These are phyloP conservation scores for Cryptosporidium tyzzeri DNA, from an alignment of 169 alveolate genomes.

Conservation along the genomic window DNA sequence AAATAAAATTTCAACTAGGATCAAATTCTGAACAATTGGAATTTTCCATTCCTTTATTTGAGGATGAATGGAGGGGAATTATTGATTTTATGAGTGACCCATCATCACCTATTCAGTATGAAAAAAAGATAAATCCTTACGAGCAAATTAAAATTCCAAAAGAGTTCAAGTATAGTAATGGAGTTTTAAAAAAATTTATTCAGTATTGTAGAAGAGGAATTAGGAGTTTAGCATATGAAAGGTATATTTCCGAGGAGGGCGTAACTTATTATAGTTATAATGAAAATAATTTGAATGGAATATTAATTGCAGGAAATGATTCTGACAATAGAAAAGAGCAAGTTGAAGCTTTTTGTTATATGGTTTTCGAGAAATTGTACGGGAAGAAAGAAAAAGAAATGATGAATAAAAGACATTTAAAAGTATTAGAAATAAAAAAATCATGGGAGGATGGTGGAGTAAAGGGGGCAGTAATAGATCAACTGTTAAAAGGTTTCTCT, in stretches of 20 bases:
- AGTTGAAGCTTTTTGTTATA: slow-evolving; percentile 68
- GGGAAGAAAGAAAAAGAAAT: slow-evolving; percentile 36
- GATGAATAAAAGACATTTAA: slow-evolving; percentile 27
- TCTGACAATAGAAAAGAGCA: slow-evolving; percentile 60
- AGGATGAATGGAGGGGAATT: slow-evolving; percentile 74
- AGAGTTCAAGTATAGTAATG: slow-evolving; percentile 66
- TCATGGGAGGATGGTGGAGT: slow-evolving; percentile 72
- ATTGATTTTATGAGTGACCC: slow-evolving; percentile 57
- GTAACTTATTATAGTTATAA: slow-evolving; percentile 47
- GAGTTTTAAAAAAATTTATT: slow-evolving; percentile 39
- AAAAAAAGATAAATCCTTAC: neutral
- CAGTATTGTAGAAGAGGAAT: slow-evolving; percentile 70
- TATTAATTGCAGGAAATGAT: slow-evolving; percentile 61
- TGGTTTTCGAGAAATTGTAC: slow-evolving; percentile 52
- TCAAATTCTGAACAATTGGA: neutral
- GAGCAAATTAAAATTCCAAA: slow-evolving; percentile 31
- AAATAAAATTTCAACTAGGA: slow-evolving; percentile 1
- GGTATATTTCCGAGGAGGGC: slow-evolving; percentile 63
- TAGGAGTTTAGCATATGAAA: slow-evolving; percentile 67
- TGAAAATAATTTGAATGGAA: slow-evolving; percentile 49
- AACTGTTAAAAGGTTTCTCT: slow-evolving; percentile 42
- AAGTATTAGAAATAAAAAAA: slow-evolving; percentile 29
- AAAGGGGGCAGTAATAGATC: slow-evolving; percentile 37
- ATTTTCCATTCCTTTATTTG: slow-evolving; percentile 32
- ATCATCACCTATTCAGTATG: slow-evolving; percentile 51